Conservation (phyloP, 1,284 basidiomycete genomes). For the Chiua sp. region DNA sequence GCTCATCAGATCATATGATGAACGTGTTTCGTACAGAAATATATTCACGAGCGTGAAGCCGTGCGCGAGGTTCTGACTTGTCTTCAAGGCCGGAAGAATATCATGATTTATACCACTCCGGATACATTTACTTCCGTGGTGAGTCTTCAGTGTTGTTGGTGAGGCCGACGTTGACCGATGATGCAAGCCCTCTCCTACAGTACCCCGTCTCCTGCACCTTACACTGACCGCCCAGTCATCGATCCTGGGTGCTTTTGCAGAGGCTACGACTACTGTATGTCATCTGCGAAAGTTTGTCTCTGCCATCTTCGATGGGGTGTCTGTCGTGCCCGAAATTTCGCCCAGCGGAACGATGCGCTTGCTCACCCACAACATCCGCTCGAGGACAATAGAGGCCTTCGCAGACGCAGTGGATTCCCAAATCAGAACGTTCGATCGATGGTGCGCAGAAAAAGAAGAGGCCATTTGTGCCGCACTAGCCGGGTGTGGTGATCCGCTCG, state of each 20-base stretch:
- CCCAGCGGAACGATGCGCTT: constrained; percentile 23
- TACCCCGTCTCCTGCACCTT: constrained; percentile 67
- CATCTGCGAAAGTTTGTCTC: constrained; percentile 65
- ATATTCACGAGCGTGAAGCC: constrained; percentile 73
- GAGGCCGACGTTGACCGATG: background rate
- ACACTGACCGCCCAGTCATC: constrained; percentile 67
- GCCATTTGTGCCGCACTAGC: constrained; percentile 60
- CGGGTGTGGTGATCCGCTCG: constrained; percentile 48
- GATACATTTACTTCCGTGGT: constrained; percentile 43
- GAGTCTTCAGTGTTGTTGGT: background rate
- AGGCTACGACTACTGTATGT: constrained; percentile 60
- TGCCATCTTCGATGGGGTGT: constrained; percentile 44
- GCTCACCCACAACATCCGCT: constrained; percentile 34
- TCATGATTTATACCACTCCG: constrained; percentile 55
- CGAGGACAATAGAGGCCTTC: constrained; percentile 80
- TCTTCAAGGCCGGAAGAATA: constrained; percentile 69
- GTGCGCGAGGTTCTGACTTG: constrained; percentile 77
- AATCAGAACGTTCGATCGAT: constrained; percentile 62
- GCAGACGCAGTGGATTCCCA: constrained; percentile 72
- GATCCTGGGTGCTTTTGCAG: constrained; percentile 61
- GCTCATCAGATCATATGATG: background rate
- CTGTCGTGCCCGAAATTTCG: constrained; percentile 24
- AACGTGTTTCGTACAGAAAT: constrained; percentile 47
- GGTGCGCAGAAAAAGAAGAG: constrained; percentile 76
- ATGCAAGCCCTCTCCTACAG: constrained; percentile 52